Evolutionary conservation across 192 early-diverging fungal genomes (phyloP).

Genomic region (Coemansia sp.): DNA sequence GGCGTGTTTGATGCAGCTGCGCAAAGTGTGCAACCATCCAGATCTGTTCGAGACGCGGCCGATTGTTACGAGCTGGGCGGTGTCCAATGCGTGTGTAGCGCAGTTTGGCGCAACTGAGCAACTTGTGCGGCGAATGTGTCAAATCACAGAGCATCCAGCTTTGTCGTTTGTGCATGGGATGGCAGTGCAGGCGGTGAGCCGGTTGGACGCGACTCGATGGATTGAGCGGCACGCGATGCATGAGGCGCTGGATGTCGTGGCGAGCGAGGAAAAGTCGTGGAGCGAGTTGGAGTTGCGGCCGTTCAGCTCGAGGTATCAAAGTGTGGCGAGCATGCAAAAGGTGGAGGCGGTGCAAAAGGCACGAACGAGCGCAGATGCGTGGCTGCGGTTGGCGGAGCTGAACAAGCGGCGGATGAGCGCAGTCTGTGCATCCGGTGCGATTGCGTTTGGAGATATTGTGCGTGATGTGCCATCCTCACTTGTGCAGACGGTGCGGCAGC

Average conservation of each 20-base stretch:
- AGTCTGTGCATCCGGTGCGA: conserved; percentile 81
- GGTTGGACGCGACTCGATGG: not conserved
- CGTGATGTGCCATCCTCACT: conserved; percentile 86
- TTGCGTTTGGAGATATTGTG: conserved; percentile 84
- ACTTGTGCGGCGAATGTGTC: not conserved
- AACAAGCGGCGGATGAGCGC: conserved; percentile 85
- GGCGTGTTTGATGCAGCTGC: conserved; percentile 87
- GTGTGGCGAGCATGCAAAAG: conserved; percentile 5
- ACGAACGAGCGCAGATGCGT: conserved; percentile 67
- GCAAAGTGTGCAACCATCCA: conserved; percentile 92
- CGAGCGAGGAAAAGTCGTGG: conserved; percentile 17
- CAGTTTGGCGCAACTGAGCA: not conserved
- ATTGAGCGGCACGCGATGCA: not conserved
- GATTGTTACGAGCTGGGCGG: conserved; percentile 61
- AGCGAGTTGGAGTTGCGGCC: conserved; percentile 35
- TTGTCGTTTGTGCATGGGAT: not conserved
- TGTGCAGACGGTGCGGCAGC: conserved; percentile 23
- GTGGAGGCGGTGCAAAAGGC: not conserved
- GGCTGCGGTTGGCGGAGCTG: conserved; percentile 87
- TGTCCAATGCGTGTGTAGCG: conserved; percentile 59
- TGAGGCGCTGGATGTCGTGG: conserved; percentile 9
- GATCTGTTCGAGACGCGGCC: conserved; percentile 74
- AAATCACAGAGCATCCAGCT: not conserved
- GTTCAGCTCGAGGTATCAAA: conserved; percentile 3
- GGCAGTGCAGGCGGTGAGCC: not conserved